These are phyloP conservation scores for Gymnopus androsaceus DNA, from an alignment of 1,284 basidiomycete species.

Conservation along the genomic window DNA sequence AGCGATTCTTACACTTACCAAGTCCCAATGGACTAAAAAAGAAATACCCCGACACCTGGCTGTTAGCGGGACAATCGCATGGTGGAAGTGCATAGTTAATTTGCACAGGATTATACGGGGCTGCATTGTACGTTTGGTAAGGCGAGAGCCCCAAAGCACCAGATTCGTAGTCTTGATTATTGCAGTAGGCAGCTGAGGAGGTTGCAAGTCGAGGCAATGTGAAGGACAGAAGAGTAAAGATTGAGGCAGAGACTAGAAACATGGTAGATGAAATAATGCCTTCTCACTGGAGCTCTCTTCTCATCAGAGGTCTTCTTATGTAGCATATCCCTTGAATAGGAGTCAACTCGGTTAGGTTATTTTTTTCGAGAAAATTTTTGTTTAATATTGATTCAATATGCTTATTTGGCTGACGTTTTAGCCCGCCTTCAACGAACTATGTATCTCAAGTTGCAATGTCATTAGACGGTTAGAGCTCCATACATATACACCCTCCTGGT, in stretches of 20 bases:
- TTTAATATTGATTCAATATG: no score
- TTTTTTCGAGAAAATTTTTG: no score
- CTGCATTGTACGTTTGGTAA: constrained; percentile 3
- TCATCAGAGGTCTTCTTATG: no score
- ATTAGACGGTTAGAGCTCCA: no score
- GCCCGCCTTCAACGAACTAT: no score
- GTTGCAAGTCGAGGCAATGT: background rate
- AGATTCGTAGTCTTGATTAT: constrained; percentile 1
- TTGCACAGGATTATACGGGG: background rate
- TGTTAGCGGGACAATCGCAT: background rate
- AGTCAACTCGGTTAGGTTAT: no score
- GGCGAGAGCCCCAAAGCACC: background rate
- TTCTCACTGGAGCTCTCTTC: no score
- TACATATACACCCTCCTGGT: no score
- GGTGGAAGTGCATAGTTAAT: constrained; percentile 1
- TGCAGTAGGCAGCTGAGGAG: constrained; percentile 3
- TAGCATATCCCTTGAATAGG: no score
- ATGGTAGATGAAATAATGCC: background rate
- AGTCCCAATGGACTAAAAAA: background rate
- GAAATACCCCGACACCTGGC: background rate
- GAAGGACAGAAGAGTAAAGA: background rate
- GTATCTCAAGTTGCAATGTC: no score
- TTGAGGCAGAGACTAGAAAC: background rate
- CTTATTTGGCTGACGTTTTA: no score
- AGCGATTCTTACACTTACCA: background rate